A percentile compares a stretch with the other conserved stretches of the same genome.
Evolutionary conservation across 2,329 filamentous ascomycete genomes (phyloP).

Genomic region (Cladosporium sp.): DNA sequence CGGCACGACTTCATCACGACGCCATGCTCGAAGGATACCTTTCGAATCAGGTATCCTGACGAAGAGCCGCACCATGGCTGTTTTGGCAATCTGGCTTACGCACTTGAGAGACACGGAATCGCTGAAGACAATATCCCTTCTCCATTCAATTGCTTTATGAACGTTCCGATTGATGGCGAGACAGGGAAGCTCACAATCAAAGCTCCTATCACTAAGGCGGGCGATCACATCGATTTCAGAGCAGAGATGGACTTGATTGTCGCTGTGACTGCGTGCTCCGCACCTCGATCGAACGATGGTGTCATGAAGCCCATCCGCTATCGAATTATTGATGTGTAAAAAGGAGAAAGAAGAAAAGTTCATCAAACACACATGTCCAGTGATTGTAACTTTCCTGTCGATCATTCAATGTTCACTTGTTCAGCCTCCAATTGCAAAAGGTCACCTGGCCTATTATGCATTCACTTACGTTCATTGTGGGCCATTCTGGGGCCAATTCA

Average conservation of each 20-base stretch:
- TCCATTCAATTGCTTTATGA: slow-evolving; percentile 29
- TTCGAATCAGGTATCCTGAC: slow-evolving; percentile 23
- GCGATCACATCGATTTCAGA: slow-evolving; percentile 24
- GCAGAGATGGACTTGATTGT: slow-evolving; percentile 28
- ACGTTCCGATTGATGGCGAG: slow-evolving; percentile 23
- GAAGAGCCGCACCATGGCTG: slow-evolving; percentile 25
- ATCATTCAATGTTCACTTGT: no score
- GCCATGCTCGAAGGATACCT: slow-evolving; percentile 22
- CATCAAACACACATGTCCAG: no score
- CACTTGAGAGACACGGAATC: slow-evolving; percentile 19
- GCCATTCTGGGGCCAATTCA: no score
- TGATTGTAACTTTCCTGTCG: no score
- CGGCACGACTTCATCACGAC: slow-evolving; percentile 22
- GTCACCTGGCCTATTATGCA: no score
- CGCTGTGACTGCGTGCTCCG: slow-evolving; percentile 24
- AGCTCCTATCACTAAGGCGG: slow-evolving; percentile 23
- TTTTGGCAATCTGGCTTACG: slow-evolving; percentile 25
- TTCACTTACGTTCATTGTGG: no score
- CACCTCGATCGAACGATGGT: slow-evolving; percentile 22
- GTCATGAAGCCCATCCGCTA: slow-evolving; percentile 23
- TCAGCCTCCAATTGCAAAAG: no score
- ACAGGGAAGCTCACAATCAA: slow-evolving; percentile 22
- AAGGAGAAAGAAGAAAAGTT: neutral
- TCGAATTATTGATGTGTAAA: neutral
- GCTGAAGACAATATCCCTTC: slow-evolving; percentile 21